Evolutionary conservation across 768 basidiomycete species (phyloP).

Genomic region (Leccinum obscurum): DNA sequence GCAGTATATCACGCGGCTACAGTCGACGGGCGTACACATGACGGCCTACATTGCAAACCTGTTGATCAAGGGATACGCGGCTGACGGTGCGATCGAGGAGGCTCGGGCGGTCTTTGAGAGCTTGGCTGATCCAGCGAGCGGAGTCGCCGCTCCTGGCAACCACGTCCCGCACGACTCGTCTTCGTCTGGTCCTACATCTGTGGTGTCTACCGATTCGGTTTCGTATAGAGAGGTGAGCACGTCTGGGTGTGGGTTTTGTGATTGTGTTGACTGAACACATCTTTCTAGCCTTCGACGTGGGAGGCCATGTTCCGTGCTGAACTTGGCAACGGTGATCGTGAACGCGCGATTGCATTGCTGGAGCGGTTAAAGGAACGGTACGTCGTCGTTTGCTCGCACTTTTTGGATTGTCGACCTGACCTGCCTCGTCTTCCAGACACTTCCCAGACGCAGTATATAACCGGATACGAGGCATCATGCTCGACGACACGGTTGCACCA

Average conservation of each 20-base stretch:
- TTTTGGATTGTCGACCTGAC: not conserved
- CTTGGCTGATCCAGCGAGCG: conserved; percentile 75
- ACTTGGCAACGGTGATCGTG: conserved; percentile 71
- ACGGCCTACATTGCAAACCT: conserved; percentile 93
- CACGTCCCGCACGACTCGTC: conserved; percentile 66
- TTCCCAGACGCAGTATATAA: conserved; percentile 79
- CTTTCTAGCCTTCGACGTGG: conserved; percentile 80
- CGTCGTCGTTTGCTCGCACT: conserved; percentile 2
- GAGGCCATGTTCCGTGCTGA: conserved; percentile 96
- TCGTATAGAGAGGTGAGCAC: conserved; percentile 34
- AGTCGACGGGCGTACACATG: conserved; percentile 67
- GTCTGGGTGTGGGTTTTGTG: not conserved
- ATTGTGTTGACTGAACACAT: not conserved
- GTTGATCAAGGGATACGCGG: conserved; percentile 60
- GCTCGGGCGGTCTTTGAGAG: conserved; percentile 80
- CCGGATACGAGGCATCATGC: conserved; percentile 77
- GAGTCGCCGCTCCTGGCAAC: conserved; percentile 87
- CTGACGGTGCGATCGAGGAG: conserved; percentile 64
- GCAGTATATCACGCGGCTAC: conserved; percentile 62
- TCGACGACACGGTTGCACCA: conserved; percentile 62
- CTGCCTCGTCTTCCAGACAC: conserved; percentile 42
- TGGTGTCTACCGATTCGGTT: conserved; percentile 41
- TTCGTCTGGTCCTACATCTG: conserved; percentile 31
- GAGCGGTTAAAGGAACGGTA: conserved; percentile 73
- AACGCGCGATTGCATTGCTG: conserved; percentile 66